Evolutionary conservation across 371 early-diverging fungal species (phyloP).

Genomic region (Mortierella sp.): DNA sequence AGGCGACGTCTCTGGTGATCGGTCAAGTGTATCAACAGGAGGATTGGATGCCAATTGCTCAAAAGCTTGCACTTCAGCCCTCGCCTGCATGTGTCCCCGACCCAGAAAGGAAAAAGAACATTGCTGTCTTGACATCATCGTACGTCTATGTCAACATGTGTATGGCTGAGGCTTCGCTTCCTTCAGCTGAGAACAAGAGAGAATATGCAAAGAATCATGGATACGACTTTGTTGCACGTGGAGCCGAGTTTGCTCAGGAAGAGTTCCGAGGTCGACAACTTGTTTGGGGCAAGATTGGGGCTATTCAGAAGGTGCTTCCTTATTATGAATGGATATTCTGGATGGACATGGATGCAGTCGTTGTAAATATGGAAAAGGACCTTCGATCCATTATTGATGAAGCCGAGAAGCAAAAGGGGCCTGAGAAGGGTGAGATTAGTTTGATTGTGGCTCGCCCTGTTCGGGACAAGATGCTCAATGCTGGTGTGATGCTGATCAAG

Average conservation of each 20-base stretch:
- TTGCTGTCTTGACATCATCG: constrained; percentile 68
- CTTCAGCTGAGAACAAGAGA: constrained; percentile 67
- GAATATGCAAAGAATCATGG: constrained; percentile 64
- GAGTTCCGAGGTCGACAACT: constrained; percentile 57
- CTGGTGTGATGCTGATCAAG: constrained; percentile 72
- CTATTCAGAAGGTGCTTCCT: constrained; percentile 68
- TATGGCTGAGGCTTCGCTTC: constrained; percentile 69
- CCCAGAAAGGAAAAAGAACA: constrained; percentile 22
- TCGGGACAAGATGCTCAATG: constrained; percentile 64
- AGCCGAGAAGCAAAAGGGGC: constrained; percentile 39
- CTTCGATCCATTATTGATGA: constrained; percentile 53
- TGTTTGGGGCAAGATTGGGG: constrained; percentile 74
- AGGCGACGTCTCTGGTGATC: constrained; percentile 39
- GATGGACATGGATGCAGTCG: constrained; percentile 76
- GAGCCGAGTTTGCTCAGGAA: constrained; percentile 71
- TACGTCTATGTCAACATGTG: constrained; percentile 67
- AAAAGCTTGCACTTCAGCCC: constrained; percentile 27
- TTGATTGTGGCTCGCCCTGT: constrained; percentile 62
- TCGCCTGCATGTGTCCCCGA: constrained; percentile 26
- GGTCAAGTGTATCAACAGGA: constrained; percentile 53
- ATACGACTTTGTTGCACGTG: constrained; percentile 69
- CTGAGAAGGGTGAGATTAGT: constrained; percentile 54
- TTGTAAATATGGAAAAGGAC: constrained; percentile 59
- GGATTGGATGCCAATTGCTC: constrained; percentile 39
- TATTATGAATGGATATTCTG: constrained; percentile 76